Evolutionary conservation across 768 basidiomycete species (phyloP).

Genomic region (Termitomyces sp.): DNA sequence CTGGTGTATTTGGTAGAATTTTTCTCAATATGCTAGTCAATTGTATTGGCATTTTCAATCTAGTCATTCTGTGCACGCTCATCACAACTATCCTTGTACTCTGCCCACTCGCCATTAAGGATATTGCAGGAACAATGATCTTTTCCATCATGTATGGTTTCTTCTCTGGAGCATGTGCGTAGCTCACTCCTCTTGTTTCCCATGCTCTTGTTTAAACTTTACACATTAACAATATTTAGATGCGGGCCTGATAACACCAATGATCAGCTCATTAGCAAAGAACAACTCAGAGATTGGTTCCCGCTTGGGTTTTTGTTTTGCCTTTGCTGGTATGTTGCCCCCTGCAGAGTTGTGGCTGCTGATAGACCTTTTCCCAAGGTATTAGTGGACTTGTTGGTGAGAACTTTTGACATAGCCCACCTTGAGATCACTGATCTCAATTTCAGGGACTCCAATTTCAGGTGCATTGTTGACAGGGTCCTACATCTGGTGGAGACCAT

Average conservation of each 20-base stretch:
- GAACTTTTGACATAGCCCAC: background rate
- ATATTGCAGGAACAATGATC: constrained; percentile 1
- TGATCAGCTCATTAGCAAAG: constrained; percentile 29
- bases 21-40: constrained; percentile 40
- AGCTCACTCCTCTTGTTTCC: background rate
- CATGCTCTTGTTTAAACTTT: background rate
- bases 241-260: constrained; percentile 3
- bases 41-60: constrained; percentile 45
- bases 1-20: constrained; percentile 47
- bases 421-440: background rate
- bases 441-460: constrained; percentile 42
- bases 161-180: constrained; percentile 8
- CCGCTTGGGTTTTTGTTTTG: constrained; percentile 44
- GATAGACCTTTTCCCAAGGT: background rate
- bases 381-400: constrained; percentile 5
- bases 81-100: constrained; percentile 6
- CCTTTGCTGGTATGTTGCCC: constrained; percentile 30
- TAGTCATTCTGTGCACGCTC: constrained; percentile 25
- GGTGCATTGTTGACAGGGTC: constrained; percentile 43
- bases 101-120: constrained; percentile 3
- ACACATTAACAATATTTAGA: background rate
- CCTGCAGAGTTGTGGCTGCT: background rate
- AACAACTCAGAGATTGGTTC: constrained; percentile 44
- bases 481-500: constrained; percentile 20
- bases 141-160: constrained; percentile 8